Evolutionary conservation across 768 basidiomycete genomes (phyloP).

Genomic region (Mycena sanguinolenta): DNA sequence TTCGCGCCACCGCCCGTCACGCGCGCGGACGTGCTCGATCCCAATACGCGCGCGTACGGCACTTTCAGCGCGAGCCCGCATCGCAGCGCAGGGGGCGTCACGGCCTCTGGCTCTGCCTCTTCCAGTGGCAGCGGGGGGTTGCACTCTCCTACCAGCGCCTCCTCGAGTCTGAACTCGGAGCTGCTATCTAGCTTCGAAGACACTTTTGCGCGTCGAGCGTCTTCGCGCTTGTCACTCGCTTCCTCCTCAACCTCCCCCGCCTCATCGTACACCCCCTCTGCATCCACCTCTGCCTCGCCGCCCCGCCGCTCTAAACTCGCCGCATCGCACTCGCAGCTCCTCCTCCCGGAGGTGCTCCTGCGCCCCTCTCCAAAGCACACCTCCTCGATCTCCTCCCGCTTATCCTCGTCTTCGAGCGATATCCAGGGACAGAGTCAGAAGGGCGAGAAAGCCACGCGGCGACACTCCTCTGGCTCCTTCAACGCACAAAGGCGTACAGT

Average conservation of each 20-base stretch:
- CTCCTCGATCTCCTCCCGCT: conserved; percentile 33
- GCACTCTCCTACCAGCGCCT: conserved; percentile 29
- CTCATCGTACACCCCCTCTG: too few relatives aligned
- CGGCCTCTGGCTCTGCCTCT: conserved; percentile 47
- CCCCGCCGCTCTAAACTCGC: conserved; percentile 17
- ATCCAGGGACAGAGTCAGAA: too few relatives aligned
- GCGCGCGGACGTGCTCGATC: conserved; percentile 46
- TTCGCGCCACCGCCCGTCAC: conserved; percentile 57
- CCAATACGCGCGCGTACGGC: conserved; percentile 51
- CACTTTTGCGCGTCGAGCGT: conserved; percentile 42
- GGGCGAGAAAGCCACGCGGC: too few relatives aligned
- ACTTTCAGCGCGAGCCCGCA: conserved; percentile 68
- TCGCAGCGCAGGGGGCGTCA: conserved; percentile 57
- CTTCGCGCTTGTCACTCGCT: conserved; percentile 67
- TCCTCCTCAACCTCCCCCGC: conserved; percentile 46
- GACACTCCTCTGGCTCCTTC: conserved; percentile 50
- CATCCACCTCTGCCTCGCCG: conserved; percentile 12
- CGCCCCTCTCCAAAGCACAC: conserved; percentile 27
- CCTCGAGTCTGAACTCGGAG: conserved; percentile 56
- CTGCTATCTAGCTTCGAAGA: conserved; percentile 49
- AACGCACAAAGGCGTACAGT: conserved; percentile 40
- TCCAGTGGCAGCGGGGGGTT: too few relatives aligned
- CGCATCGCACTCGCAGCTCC: conserved; percentile 19
- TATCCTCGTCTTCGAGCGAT: conserved; percentile 17
- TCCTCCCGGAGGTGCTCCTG: conserved; percentile 56